These are phyloP conservation scores for Fusarium avenaceum DNA, from an alignment of 2,329 filamentous ascomycete genomes.

Conservation along the genomic window DNA sequence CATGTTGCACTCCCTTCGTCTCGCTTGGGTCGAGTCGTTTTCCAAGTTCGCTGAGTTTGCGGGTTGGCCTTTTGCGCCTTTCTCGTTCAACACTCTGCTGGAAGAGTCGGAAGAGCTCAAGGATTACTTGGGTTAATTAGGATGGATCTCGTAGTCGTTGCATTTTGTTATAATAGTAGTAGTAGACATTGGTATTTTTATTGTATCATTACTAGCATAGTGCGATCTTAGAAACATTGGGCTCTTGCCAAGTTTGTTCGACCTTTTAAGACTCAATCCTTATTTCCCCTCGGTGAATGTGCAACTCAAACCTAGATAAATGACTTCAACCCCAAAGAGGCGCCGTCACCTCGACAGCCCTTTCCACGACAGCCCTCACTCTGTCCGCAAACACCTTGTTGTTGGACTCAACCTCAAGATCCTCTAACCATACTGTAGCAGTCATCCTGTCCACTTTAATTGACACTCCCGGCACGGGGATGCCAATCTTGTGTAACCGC, in stretches of 20 bases:
- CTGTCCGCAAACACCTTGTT: conserved; percentile 85
- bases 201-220: conserved; percentile 52
- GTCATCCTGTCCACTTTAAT: conserved; percentile 90
- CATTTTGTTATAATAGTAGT: conserved; percentile 47
- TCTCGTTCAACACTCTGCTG: conserved; percentile 85
- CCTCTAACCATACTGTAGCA: conserved; percentile 92
- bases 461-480: conserved; percentile 89
- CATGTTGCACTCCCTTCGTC: conserved; percentile 91
- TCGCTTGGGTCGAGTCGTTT: conserved; percentile 98
- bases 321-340: conserved; percentile 71
- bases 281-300: not conserved
- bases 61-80: conserved; percentile 87
- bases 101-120: conserved; percentile 81
- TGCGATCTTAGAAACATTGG: conserved; percentile 45
- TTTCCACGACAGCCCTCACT: conserved; percentile 89
- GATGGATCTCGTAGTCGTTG: conserved; percentile 16
- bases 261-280: not conserved
- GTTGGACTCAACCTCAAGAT: conserved; percentile 87
- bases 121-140: conserved; percentile 64
- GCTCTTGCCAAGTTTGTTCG: conserved; percentile 22
- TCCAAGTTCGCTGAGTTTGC: conserved; percentile 96
- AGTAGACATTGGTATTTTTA: conserved; percentile 53
- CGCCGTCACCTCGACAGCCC: conserved; percentile 88
- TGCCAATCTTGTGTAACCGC: conserved; percentile 83
- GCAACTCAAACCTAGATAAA: not conserved